A percentile compares a stretch with the other conserved stretches of the same genome.
Conservation (phyloP, 1,284 basidiomycete genomes). For the Ustanciosporium gigantosporum region DNA sequence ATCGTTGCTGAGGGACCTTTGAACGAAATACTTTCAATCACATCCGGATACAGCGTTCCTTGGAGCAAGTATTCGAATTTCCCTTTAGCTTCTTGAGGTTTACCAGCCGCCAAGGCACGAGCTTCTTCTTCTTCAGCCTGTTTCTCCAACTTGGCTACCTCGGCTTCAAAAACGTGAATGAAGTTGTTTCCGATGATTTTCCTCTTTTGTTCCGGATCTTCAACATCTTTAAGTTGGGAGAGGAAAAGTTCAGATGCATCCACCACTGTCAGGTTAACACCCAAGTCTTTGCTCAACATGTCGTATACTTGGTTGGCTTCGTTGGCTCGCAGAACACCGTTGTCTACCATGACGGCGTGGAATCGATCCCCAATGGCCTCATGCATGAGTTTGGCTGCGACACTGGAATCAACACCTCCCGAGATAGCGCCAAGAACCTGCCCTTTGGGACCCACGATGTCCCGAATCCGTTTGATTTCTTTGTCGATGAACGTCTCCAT, state of each 20-base stretch:
- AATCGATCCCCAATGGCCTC: constrained; percentile 96
- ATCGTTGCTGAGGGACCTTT: constrained; percentile 98
- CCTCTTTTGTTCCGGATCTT: constrained; percentile 95
- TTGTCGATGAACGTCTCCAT: constrained; percentile 99
- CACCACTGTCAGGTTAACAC: constrained; percentile 93
- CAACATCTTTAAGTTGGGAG: constrained; percentile 80
- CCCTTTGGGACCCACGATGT: constrained; percentile 91
- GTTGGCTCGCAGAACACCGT: constrained; percentile 90
- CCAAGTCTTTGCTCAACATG: constrained; percentile 90
- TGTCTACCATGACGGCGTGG: constrained; percentile 99
- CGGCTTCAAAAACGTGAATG: constrained; percentile 93
- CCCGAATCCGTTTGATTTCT: constrained; percentile 89
- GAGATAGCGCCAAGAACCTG: constrained; percentile 97
- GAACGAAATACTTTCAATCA: constrained; percentile 99
- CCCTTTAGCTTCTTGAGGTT: constrained; percentile 64
- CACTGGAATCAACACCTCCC: constrained; percentile 96
- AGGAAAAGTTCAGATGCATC: constrained; percentile 95
- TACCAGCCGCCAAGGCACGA: constrained; percentile 67
- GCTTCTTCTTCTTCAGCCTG: constrained; percentile 73
- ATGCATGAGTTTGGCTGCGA: constrained; percentile 99
- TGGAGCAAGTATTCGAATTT: constrained; percentile 96
- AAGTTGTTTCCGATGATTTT: constrained; percentile 99
- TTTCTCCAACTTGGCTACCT: constrained; percentile 87
- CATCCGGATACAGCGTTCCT: constrained; percentile 98
- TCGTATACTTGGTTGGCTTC: constrained; percentile 92